Evolutionary conservation across 805 yeast genomes (phyloP), one percentile per base, ranked within the genome.

Genomic region (Saturnispora hagleri): DNA sequence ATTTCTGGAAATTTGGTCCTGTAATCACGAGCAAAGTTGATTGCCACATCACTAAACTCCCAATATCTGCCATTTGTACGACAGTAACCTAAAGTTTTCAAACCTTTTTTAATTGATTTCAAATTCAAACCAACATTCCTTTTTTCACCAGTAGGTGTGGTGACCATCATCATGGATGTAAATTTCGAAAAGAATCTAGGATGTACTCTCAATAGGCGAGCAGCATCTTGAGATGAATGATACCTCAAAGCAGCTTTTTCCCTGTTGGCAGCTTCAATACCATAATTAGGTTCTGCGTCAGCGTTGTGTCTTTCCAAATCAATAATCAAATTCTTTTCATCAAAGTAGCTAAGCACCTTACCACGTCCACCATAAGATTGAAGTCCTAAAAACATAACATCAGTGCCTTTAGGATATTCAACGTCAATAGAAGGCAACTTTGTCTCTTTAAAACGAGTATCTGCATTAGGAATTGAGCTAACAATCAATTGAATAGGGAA

Each of bases 21-120:
- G 64, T 89, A 93, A 31, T 79, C 82, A 47, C 72, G 69, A 46
- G 93, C 66, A 56, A 90, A 71, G 34, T 77, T 73, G 40, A 86
- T 68, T 0, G 97, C 95, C 58, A 84, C 70, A 9, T 80, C 81
- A 56, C 95, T 86, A 66, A 73, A 93, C 59, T 82, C 89, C 99
- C 99, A 93, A 22, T 81, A 82, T 48, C 74, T 73, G 26, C 72
- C 76, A 42, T 68, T 72, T 61, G 82, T 81, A 53, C 82, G 77
- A 1, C 97, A 81, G 69, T 81, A 91, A 4, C 98, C 99, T 56
- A 90, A 73, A 3, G 88, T 98, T 67, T 91, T 91, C 60, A 79
- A 77, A 58, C 89, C 80, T 54, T 80, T 79, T 22, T 79, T 79
- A 57, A 90, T 96, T 67, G 83, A 86, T 68, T 90, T 90, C 65